Percentiles rank a stretch among this genome's conserved stretches.
These are phyloP conservation scores for Athelia psychrophila DNA, from an alignment of 1,284 basidiomycete genomes.

Conservation along the genomic window DNA sequence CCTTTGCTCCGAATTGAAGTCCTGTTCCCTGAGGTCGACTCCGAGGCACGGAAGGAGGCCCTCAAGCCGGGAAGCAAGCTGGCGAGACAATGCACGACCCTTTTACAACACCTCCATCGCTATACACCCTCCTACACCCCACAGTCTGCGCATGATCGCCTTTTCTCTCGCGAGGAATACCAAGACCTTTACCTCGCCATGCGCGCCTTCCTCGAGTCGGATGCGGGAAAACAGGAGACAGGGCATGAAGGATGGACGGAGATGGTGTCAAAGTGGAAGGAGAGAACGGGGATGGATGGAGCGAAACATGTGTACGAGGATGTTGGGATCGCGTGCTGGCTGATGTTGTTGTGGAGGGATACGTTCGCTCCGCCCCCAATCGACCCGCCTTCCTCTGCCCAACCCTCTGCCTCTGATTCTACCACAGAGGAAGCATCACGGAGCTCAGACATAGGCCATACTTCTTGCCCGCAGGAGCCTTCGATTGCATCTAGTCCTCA, in stretches of 20 bases:
- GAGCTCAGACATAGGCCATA: background rate
- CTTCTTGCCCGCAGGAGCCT: too few species aligned
- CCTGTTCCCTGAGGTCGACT: constrained; percentile 41
- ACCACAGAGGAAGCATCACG: too few species aligned
- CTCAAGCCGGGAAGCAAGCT: too few species aligned
- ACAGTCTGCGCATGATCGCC: constrained; percentile 62
- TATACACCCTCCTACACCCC: background rate
- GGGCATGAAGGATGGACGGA: too few species aligned
- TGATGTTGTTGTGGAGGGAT: constrained; percentile 88
- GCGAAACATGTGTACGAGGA: constrained; percentile 44
- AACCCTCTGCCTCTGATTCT: too few species aligned
- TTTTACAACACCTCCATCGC: too few species aligned
- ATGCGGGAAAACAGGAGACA: too few species aligned
- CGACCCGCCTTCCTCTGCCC: constrained; percentile 6
- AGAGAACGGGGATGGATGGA: too few species aligned
- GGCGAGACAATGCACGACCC: too few species aligned
- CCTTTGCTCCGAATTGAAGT: constrained; percentile 48
- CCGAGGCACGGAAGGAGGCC: constrained; percentile 43
- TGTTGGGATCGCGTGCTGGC: constrained; percentile 88
- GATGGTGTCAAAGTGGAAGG: too few species aligned
- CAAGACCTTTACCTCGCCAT: constrained; percentile 90
- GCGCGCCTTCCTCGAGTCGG: constrained; percentile 38
- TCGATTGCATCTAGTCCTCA: too few species aligned
- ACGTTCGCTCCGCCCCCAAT: constrained; percentile 43
- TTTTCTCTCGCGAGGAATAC: constrained; percentile 77